Percentiles rank a stretch among this genome's conserved stretches.
Conservation (phyloP, 306 rosid species). For the Quercus glauca region DNA sequence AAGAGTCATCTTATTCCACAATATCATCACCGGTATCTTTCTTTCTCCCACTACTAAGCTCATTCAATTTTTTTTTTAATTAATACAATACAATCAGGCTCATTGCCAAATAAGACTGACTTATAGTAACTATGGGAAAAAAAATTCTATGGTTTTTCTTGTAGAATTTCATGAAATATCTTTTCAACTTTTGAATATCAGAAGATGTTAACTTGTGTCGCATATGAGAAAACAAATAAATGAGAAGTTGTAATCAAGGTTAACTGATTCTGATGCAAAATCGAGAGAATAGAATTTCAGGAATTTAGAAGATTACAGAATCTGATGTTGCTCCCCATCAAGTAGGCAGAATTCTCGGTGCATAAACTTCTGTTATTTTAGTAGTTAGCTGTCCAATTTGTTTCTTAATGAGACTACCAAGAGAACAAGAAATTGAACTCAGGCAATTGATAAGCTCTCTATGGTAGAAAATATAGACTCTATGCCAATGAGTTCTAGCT, state of each 20-base stretch:
- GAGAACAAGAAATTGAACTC: neutral
- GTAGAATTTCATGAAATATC: neutral
- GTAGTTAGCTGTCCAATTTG: neutral
- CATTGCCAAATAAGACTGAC: neutral
- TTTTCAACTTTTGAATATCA: neutral
- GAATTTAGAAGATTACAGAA: neutral
- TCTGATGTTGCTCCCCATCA: neutral
- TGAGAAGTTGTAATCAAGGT: neutral
- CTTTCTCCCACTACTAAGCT: neutral
- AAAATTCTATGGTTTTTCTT: neutral
- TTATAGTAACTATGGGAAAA: neutral
- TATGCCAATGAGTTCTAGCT: neutral
- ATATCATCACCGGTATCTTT: conserved; percentile 49
- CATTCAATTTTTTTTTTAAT: neutral
- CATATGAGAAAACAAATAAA: neutral
- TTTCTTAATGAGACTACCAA: neutral
- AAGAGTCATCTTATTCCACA: conserved; percentile 35
- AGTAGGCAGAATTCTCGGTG: neutral
- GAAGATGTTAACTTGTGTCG: neutral
- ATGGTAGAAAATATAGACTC: neutral
- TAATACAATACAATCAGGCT: neutral
- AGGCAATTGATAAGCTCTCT: neutral
- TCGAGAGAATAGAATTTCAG: neutral
- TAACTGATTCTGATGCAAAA: neutral
- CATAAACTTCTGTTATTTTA: neutral